Evolutionary conservation across 2,329 filamentous ascomycete genomes (phyloP).

Genomic region (Penicillium sp.): DNA sequence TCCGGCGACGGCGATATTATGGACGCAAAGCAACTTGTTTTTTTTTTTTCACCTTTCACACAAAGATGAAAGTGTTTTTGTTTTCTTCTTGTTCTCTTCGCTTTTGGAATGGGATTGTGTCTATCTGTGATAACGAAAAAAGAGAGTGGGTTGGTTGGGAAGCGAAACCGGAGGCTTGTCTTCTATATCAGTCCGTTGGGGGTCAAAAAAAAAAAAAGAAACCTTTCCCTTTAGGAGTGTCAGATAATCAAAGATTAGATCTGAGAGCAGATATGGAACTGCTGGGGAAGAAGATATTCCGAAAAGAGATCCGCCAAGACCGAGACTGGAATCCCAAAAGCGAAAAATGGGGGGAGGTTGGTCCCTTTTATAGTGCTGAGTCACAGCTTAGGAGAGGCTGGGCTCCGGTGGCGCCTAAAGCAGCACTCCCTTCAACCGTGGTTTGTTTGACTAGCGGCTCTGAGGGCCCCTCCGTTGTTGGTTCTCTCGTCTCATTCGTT

Average conservation of each 20-base stretch:
- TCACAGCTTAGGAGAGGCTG: conserved; percentile 40
- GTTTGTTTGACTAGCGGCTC: conserved; percentile 27
- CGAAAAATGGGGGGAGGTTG: conserved; percentile 36
- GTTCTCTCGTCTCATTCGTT: background rate
- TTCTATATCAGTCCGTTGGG: conserved; percentile 8
- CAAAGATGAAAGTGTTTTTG: background rate
- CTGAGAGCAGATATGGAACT: conserved; percentile 21
- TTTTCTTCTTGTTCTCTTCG: conserved; percentile 15
- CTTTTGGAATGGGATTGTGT: conserved; percentile 23
- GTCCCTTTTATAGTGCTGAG: conserved; percentile 44
- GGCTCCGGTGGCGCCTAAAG: conserved; percentile 40
- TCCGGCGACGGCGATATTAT: conserved; percentile 18
- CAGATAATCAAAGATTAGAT: conserved; percentile 13
- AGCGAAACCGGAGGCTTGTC: conserved; percentile 13
- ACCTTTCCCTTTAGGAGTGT: conserved; percentile 3
- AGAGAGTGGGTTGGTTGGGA: conserved; percentile 20
- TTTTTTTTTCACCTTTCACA: conserved; percentile 16
- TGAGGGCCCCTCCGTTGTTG: conserved; percentile 6
- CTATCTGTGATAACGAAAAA: conserved; percentile 31
- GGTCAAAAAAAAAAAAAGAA: background rate
- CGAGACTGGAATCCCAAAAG: conserved; percentile 36
- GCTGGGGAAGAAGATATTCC: conserved; percentile 36
- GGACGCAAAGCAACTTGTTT: conserved; percentile 14
- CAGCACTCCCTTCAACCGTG: conserved; percentile 36
- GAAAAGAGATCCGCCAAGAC: conserved; percentile 39